Evolutionary conservation across 2,329 filamentous ascomycete genomes (phyloP), one percentile per base, ranked within the genome.

Genomic region (Colletotrichum siamense): DNA sequence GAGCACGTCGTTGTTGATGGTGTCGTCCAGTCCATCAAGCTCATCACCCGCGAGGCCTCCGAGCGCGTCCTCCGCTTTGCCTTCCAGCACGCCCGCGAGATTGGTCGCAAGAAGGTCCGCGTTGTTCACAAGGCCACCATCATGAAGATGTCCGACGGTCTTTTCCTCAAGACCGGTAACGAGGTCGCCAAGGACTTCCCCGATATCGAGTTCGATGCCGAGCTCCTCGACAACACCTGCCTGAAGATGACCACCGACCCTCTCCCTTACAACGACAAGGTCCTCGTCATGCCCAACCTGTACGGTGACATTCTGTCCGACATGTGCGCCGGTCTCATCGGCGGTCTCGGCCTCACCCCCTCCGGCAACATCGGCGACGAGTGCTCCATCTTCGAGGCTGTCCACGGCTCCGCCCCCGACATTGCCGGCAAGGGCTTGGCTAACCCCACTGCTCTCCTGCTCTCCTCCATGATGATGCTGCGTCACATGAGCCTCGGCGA

Each of bases 61-160:
- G 97, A 99, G 93, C 94, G 97, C 82, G 97, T 99, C 71, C 93
- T 99, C 80, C 94, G 96, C 85, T 99, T 96, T 87, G 97, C 98
- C 82, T 99, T 99, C 93, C 96, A 99, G 90, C 96, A 99, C 86
- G 97, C 97, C 81, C 92, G 97, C 87, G 92, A 95, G 82, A 94
- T 98, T 84, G 96, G 96, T 88, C 95, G 95, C 91, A 96, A 93
- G 86, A 98, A 98, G 94, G 96, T 99, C 83, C 95, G 96, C 84
- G 96, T 96, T 77, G 96, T 99, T 79, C 97, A 99, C 94, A 99
- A 99, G 93, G 97, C 97, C 86, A 99, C 97, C 85, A 99, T 99
- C 90, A 99, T 99, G 97, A 99, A 99, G 93, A 98, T 98, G 95
- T 96, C 94, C 85, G 97, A 99, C 87, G 97, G 97, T 89, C 95